Evolutionary conservation across 75 land plant genomes (phyloP).

Genomic region (Pinus tabuliformis): DNA sequence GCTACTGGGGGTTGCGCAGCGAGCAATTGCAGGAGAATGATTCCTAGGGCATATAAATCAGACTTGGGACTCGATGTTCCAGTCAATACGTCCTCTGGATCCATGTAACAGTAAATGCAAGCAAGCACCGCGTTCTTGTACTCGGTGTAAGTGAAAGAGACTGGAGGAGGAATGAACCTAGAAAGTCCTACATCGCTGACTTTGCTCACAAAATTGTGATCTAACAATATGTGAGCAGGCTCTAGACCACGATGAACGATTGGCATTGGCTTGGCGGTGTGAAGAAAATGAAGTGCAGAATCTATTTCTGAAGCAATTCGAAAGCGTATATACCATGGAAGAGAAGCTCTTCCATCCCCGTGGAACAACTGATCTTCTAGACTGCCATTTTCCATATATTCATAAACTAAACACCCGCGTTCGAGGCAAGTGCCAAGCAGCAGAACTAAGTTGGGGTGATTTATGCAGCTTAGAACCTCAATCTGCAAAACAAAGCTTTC

Average conservation of each 20-base stretch:
- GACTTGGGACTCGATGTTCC: slow-evolving; percentile 40
- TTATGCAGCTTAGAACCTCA: slow-evolving; percentile 36
- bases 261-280: slow-evolving; percentile 35
- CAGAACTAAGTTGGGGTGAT: slow-evolving; percentile 45
- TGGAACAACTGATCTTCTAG: slow-evolving; percentile 43
- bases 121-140: slow-evolving; percentile 35
- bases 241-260: slow-evolving; percentile 60
- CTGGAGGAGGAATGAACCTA: slow-evolving; percentile 30
- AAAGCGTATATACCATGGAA: slow-evolving; percentile 33
- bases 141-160: slow-evolving; percentile 26
- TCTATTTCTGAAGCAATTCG: slow-evolving; percentile 33
- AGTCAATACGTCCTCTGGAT: slow-evolving; percentile 44
- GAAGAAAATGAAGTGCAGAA: slow-evolving; percentile 37
- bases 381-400: slow-evolving; percentile 66
- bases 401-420: slow-evolving; percentile 46
- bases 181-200: slow-evolving; percentile 52
- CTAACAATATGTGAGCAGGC: slow-evolving; percentile 50
- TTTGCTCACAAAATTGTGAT: slow-evolving; percentile 44
- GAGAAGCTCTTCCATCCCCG: slow-evolving; percentile 12
- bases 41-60: slow-evolving; percentile 3
- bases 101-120: slow-evolving; percentile 50
- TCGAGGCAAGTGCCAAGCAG: slow-evolving; percentile 49
- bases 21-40: no score
- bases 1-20: no score
- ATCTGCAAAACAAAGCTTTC: slow-evolving; percentile 9